These are phyloP conservation scores for Aspergillus sojae DNA, from an alignment of 2,329 filamentous ascomycete genomes.

Conservation along the genomic window DNA sequence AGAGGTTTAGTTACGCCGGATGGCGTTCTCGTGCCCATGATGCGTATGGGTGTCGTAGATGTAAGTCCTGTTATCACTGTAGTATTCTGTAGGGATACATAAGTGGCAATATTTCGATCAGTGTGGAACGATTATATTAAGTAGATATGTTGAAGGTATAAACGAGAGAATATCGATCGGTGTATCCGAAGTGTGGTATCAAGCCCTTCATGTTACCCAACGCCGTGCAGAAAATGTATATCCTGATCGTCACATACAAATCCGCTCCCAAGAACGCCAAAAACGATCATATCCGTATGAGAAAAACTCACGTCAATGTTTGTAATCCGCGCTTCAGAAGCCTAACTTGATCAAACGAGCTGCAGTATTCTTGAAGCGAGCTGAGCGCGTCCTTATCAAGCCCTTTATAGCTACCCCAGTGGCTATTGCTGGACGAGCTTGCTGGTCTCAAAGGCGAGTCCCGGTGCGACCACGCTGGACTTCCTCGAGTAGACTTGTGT, in stretches of 20 bases:
- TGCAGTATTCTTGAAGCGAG: slow-evolving; percentile 1
- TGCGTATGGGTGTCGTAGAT: too few species aligned
- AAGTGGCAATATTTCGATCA: not conserved
- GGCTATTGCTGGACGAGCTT: not conserved
- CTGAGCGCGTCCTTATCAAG: not conserved
- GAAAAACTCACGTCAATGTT: not conserved
- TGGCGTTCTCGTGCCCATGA: too few species aligned
- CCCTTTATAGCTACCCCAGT: not conserved
- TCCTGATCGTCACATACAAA: not conserved
- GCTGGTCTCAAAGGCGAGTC: not conserved
- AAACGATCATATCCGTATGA: not conserved
- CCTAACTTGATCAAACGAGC: not conserved
- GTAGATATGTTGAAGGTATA: not conserved
- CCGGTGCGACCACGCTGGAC: not conserved
- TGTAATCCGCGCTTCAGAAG: not conserved
- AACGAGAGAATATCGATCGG: not conserved
- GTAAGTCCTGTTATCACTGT: too few species aligned
- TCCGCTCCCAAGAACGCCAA: not conserved
- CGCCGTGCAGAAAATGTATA: not conserved
- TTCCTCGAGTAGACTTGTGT: not conserved
- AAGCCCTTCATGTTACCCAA: too few species aligned
- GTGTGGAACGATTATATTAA: not conserved
- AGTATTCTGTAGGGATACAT: too few species aligned
- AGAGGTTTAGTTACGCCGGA: too few species aligned
- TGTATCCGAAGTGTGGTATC: not conserved